Evolutionary conservation across 2,329 filamentous ascomycete species (phyloP), one percentile per base, ranked within the genome.

Genomic region (Fusarium chlamydosporum): DNA sequence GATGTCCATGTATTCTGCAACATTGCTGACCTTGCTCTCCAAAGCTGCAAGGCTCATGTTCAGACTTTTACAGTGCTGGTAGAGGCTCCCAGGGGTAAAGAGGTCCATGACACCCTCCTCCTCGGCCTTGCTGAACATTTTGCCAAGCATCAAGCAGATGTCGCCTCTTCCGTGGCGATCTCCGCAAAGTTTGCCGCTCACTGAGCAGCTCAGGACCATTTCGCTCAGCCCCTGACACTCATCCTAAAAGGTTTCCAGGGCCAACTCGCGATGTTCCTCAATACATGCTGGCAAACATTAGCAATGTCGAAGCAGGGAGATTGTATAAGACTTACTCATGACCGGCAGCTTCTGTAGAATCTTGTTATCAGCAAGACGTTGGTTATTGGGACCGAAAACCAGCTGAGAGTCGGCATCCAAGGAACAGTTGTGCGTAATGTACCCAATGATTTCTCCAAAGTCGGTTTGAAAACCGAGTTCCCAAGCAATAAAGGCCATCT

Each of bases 401-500:
- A 70, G 47, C 4, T 68, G 40, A 13, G 40, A 37, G 7, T 45
- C 40, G 13, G 27, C 40, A 29, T 61, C 34, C 10, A 56, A n/a
- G 4, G 18, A 53, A 18, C 52, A 57, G 11, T 42, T 46, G 35
- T 41, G 45, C 4, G 54, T 42, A 31, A 68, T 34, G 11, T 48
- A 18, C 5, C 50, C 41, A 27, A 29, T 23, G 16, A 61, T 33
- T 6, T 41, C 35, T 20, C 48, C 40, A 34, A 71, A 46, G 10
- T 56, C 48, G 11, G 40, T 43, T 12, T 23, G 23, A n/a, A 56
- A 61, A 2, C 68, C 68, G 18, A 68, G 13, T 29, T 65, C 67
- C 68, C 68, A 71, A 26, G 68, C 60, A 8, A 71, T 23, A 20
- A 62, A 68, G 9, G 45, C n/a, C 20, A 47, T 40, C 26, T 58